phyloP scores from a whole-genome alignment of 495 filamentous ascomycete species.

The Daldinia bambusicola region DNA sequence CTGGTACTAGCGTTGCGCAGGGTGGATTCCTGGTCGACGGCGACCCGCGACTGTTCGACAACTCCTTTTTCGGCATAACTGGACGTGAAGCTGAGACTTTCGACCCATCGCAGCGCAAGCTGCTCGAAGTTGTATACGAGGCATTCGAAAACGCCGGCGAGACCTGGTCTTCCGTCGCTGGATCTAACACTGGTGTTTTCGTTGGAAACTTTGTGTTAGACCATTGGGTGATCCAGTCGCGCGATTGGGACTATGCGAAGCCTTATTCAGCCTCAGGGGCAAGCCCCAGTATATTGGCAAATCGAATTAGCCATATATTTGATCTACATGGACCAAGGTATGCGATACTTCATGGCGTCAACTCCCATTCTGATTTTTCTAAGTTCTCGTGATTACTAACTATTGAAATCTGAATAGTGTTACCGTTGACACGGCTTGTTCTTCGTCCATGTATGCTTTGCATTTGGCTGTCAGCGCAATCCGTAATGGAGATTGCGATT shows the following conservation, averaged over 20 bases:
- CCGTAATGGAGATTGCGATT: neutral
- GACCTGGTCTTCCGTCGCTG: neutral
- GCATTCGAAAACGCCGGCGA: neutral
- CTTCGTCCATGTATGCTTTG: neutral
- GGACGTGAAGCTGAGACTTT: neutral
- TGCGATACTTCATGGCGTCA: neutral
- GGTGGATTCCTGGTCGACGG: neutral
- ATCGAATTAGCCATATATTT: neutral
- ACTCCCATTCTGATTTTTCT: too few species aligned
- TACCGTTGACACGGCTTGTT: neutral
- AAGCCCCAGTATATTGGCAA: neutral
- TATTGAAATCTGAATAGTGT: neutral
- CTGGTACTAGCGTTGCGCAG: neutral
- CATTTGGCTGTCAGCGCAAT: neutral
- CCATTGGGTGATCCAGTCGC: neutral
- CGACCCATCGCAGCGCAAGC: neutral
- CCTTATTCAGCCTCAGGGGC: neutral
- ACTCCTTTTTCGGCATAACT: neutral
- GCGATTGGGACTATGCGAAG: neutral
- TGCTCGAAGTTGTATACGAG: neutral
- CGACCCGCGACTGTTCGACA: neutral
- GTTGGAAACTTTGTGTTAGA: neutral
- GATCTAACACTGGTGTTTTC: neutral
- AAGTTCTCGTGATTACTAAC: neutral
- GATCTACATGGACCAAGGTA: neutral